Evolutionary conservation across 2,329 filamentous ascomycete species (phyloP).

Genomic region (Pseudogymnoascus sp.): DNA sequence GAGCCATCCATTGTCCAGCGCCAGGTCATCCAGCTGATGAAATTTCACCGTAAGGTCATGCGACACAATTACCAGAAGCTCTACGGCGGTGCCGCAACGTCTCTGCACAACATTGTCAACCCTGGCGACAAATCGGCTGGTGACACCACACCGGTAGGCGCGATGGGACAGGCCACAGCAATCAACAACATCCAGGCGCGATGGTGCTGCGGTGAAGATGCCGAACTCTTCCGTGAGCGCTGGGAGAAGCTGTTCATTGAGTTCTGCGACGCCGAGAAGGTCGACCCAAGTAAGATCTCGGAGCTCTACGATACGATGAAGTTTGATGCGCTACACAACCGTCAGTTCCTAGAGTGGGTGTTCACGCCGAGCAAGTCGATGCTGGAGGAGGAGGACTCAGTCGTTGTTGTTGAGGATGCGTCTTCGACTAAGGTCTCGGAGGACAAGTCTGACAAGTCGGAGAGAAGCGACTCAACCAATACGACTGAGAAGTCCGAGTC

Average conservation of each 20-base stretch:
- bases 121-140: conserved; percentile 35
- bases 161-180: conserved; percentile 52
- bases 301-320: conserved; percentile 99
- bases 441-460: conserved; percentile 22
- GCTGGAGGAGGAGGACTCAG: conserved; percentile 56
- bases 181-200: conserved; percentile 70
- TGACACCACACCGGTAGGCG: conserved; percentile 35
- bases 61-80: conserved; percentile 83
- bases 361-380: conserved; percentile 81
- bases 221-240: conserved; percentile 86
- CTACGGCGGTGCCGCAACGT: conserved; percentile 55
- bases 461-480: conserved; percentile 20
- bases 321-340: conserved; percentile 94
- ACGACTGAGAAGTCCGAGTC: conserved; percentile 21
- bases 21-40: conserved; percentile 91
- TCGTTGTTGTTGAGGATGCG: conserved; percentile 27
- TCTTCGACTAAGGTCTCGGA: conserved; percentile 21
- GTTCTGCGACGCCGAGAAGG: conserved; percentile 94
- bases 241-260: conserved; percentile 98
- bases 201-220: conserved; percentile 95
- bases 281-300: conserved; percentile 96
- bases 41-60: conserved; percentile 94
- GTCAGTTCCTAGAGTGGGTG: conserved; percentile 93
- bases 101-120: conserved; percentile 49
- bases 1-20: conserved; percentile 90